phyloP scores from a whole-genome alignment of 2,329 filamentous ascomycete genomes.

The Dothiorella sarmentorum region DNA sequence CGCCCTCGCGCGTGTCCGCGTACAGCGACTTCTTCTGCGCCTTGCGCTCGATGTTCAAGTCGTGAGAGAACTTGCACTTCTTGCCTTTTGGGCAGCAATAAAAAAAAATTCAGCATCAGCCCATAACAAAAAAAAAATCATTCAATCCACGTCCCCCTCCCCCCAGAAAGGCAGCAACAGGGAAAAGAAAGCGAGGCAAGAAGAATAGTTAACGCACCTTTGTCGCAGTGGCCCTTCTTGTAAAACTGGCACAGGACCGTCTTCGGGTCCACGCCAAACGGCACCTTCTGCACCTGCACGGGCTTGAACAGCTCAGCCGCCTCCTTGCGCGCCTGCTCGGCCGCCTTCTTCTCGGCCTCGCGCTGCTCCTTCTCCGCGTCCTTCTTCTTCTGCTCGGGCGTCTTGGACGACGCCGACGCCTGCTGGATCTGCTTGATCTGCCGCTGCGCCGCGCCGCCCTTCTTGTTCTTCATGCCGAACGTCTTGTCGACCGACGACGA shows the following conservation, averaged over 20 bases:
- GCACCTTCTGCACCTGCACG: conserved; percentile 93
- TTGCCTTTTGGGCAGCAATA: conserved; percentile 49
- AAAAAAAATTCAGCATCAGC: background rate
- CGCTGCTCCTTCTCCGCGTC: conserved; percentile 61
- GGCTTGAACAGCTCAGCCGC: conserved; percentile 81
- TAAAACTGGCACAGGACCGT: conserved; percentile 94
- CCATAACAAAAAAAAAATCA: too few relatives aligned
- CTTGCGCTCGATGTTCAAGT: conserved; percentile 84
- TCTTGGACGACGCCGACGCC: conserved; percentile 69
- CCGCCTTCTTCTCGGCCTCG: conserved; percentile 86
- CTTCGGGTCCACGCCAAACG: conserved; percentile 97
- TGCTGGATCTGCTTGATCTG: conserved; percentile 80
- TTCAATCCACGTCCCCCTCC: too few relatives aligned
- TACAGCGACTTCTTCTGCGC: conserved; percentile 90
- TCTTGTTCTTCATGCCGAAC: conserved; percentile 99
- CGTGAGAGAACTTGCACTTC: conserved; percentile 98
- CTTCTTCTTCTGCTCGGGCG: conserved; percentile 83
- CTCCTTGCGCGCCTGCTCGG: conserved; percentile 80
- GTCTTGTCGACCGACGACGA: conserved; percentile 91
- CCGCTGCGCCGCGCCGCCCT: conserved; percentile 85
- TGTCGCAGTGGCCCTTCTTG: conserved; percentile 96
- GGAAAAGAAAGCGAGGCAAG: too few relatives aligned
- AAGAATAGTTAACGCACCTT: conserved; percentile 63
- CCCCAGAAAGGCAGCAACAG: too few relatives aligned
- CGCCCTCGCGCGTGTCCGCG: conserved; percentile 72